These are phyloP conservation scores for Emmonsiellopsis sp. DNA, from an alignment of 2,329 filamentous ascomycete species.

Conservation along the genomic window DNA sequence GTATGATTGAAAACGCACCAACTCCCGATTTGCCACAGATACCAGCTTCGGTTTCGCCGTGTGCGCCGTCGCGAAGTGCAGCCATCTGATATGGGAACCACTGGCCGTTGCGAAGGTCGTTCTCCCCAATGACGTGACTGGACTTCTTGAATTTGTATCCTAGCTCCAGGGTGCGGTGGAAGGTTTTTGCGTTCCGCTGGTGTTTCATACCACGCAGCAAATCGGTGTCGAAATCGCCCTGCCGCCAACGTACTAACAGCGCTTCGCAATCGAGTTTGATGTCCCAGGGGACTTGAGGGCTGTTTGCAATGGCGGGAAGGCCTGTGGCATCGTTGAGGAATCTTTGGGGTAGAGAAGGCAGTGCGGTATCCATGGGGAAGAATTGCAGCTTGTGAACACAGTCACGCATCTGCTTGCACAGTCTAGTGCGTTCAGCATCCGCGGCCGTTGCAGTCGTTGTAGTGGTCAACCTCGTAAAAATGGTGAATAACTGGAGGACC, in stretches of 20 bases:
- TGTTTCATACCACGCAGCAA: slow-evolving; percentile 8
- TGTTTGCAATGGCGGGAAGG: slow-evolving; percentile 8
- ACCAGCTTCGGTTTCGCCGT: slow-evolving; percentile 18
- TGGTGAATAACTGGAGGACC: background rate
- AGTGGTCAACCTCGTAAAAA: background rate
- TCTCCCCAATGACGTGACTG: slow-evolving; percentile 7
- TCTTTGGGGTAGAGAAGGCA: slow-evolving; percentile 1
- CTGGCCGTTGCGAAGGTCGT: slow-evolving; percentile 18
- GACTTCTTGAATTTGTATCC: slow-evolving; percentile 4
- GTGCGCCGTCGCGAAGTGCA: slow-evolving; percentile 20
- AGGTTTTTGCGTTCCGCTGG: background rate
- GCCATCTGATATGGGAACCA: slow-evolving; percentile 16
- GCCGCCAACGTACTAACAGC: slow-evolving; percentile 8
- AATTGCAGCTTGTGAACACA: slow-evolving; percentile 9
- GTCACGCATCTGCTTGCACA: slow-evolving; percentile 6
- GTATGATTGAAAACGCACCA: slow-evolving; percentile 49
- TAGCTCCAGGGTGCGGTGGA: slow-evolving; percentile 5
- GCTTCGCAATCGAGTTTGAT: slow-evolving; percentile 10
- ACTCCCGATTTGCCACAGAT: slow-evolving; percentile 40
- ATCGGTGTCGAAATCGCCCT: slow-evolving; percentile 7
- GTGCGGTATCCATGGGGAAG: slow-evolving; percentile 3
- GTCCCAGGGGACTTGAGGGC: slow-evolving; percentile 9
- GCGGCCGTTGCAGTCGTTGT: background rate
- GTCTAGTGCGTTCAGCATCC: background rate
- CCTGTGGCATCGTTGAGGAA: slow-evolving; percentile 9